phyloP scores from a whole-genome alignment of 2,329 filamentous ascomycete species.

The Alternaria sp. region DNA sequence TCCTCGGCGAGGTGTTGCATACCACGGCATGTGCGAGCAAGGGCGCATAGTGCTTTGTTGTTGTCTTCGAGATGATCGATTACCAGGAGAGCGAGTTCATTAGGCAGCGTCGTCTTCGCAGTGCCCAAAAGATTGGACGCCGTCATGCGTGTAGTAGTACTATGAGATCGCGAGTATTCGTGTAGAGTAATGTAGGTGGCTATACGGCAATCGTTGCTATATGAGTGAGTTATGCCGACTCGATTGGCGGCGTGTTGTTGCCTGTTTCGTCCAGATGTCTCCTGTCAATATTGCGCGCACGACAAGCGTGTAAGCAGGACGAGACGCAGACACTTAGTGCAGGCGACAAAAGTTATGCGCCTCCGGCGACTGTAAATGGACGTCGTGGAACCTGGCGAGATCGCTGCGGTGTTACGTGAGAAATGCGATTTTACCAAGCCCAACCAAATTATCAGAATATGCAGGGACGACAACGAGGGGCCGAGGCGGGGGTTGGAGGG shows the following conservation, averaged over 20 bases:
- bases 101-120: constrained; percentile 30
- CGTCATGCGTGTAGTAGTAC: constrained; percentile 19
- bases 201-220: background rate
- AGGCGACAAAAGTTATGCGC: background rate
- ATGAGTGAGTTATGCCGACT: background rate
- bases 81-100: constrained; percentile 43
- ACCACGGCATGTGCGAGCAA: constrained; percentile 42
- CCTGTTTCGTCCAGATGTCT: background rate
- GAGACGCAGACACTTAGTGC: background rate
- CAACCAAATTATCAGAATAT: constrained; percentile 13
- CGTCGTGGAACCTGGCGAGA: background rate
- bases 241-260: background rate
- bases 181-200: background rate
- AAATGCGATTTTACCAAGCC: constrained; percentile 8
- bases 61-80: constrained; percentile 40
- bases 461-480: constrained; percentile 11
- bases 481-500: constrained; percentile 6
- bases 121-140: constrained; percentile 26
- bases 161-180: background rate
- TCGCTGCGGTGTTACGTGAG: background rate
- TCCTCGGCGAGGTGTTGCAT: constrained; percentile 46
- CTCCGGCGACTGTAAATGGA: background rate
- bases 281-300: background rate
- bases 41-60: constrained; percentile 33
- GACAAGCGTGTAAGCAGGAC: background rate